Conservation (phyloP, 2,329 filamentous ascomycete species). For the Ophiocordyceps camponoti-rufipedis region DNA sequence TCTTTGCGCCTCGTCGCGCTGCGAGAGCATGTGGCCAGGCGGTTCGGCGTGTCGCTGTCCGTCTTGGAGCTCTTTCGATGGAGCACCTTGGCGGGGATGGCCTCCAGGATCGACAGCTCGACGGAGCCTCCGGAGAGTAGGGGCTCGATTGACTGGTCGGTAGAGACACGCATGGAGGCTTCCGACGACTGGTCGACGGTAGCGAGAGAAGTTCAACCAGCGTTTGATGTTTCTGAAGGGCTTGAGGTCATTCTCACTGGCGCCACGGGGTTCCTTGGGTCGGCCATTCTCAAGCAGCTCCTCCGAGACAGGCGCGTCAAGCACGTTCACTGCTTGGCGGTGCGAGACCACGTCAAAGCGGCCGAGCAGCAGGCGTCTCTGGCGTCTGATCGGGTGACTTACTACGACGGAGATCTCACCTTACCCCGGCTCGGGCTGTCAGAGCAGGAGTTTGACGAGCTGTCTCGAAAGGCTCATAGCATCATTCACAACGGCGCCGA, state of each 20-base stretch:
- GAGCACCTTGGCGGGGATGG: constrained; percentile 21
- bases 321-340: constrained; percentile 24
- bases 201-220: neutral
- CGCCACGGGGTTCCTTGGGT: constrained; percentile 3
- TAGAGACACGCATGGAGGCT: constrained; percentile 5
- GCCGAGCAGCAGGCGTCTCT: neutral
- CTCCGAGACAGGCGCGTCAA: constrained; percentile 10
- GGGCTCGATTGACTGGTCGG: constrained; percentile 9
- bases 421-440: constrained; percentile 8
- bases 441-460: neutral
- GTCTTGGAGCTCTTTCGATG: constrained; percentile 18
- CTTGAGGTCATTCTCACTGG: constrained; percentile 2
- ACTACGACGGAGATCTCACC: constrained; percentile 11
- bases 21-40: constrained; percentile 12
- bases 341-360: constrained; percentile 7
- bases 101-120: constrained; percentile 8
- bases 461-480: constrained; percentile 7
- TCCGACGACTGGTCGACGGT: neutral
- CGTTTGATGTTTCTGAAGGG: neutral
- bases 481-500: constrained; percentile 37
- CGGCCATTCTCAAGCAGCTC: constrained; percentile 1
- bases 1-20: constrained; percentile 21
- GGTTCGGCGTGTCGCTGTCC: constrained; percentile 11
- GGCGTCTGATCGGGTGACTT: constrained; percentile 4
- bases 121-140: constrained; percentile 1